Conservation (phyloP, 805 yeast genomes). For the Hagleromyces aurorensis region DNA sequence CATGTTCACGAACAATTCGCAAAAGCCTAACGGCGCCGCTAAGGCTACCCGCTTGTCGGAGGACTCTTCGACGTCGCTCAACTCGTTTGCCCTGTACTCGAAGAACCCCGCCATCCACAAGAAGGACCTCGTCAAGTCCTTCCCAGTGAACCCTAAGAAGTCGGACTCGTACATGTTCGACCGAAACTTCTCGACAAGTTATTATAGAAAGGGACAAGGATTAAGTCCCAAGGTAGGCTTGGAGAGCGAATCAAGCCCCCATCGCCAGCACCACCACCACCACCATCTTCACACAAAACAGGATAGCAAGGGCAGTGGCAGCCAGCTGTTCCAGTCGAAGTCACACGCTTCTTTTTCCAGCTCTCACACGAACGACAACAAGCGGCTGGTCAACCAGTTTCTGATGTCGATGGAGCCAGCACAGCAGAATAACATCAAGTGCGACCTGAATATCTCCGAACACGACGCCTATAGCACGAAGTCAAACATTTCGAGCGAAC, state of each 20-base stretch:
- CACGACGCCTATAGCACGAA: neutral
- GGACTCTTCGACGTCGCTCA: no score
- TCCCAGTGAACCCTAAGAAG: no score
- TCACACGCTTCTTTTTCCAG: slow-evolving; percentile 8
- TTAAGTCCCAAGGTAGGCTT: no score
- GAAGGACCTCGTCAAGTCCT: no score
- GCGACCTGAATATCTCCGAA: neutral
- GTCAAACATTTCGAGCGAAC: neutral
- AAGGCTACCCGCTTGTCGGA: no score
- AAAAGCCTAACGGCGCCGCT: slow-evolving; percentile 5
- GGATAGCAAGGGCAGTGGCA: slow-evolving; percentile 1
- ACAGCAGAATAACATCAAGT: slow-evolving; percentile 1
- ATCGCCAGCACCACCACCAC: slow-evolving; percentile 1
- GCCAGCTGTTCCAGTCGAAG: no score
- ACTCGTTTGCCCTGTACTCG: no score
- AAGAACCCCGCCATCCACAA: no score
- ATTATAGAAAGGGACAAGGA: no score
- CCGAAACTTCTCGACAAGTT: no score
- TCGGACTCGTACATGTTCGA: no score
- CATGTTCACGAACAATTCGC: slow-evolving; percentile 15
- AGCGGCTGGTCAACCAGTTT: slow-evolving; percentile 24
- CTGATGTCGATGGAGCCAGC: slow-evolving; percentile 21
- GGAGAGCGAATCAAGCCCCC: no score
- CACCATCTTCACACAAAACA: slow-evolving; percentile 3
- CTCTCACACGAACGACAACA: slow-evolving; percentile 12